Conservation (phyloP, 768 basidiomycete genomes). For the Russula vinacea region DNA sequence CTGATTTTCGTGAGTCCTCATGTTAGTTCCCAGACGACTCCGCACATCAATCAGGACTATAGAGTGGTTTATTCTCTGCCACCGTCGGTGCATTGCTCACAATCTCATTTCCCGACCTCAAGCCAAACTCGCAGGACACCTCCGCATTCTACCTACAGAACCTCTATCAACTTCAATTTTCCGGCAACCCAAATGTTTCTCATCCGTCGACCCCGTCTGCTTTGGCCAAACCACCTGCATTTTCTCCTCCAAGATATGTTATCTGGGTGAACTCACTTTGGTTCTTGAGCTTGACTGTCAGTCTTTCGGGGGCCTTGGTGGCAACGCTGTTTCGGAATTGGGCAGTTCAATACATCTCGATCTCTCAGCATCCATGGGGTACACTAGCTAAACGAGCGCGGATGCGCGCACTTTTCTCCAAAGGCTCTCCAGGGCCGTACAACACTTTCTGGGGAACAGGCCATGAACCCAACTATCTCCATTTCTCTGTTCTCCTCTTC, state of each 20-base stretch:
- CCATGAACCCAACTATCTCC: not conserved
- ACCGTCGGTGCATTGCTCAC: slow-evolving; percentile 13
- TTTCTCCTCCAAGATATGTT: slow-evolving; percentile 6
- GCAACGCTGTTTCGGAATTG: slow-evolving; percentile 3
- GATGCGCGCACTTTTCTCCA: slow-evolving; percentile 1
- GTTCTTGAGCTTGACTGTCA: slow-evolving; percentile 11
- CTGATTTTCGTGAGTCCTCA: slow-evolving; percentile 24
- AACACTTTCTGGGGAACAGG: not conserved
- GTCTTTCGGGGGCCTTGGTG: not conserved
- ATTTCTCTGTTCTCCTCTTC: not conserved
- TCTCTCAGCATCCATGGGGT: not conserved
- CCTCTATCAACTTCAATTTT: not conserved
- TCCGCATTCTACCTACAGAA: slow-evolving; percentile 1
- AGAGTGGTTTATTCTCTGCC: slow-evolving; percentile 27
- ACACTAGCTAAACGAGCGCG: slow-evolving; percentile 9
- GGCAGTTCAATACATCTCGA: not conserved
- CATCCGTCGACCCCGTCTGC: not conserved
- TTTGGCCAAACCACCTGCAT: not conserved
- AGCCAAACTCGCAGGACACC: not conserved
- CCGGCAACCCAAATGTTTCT: not conserved
- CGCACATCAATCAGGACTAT: not conserved
- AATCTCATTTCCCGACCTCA: slow-evolving; percentile 10
- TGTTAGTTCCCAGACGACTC: too few relatives aligned
- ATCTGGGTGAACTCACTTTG: slow-evolving; percentile 19
- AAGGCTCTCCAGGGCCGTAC: not conserved